A percentile compares a stretch with the other conserved stretches of the same genome.
phyloP scores from a whole-genome alignment of 208 protist genomes.

The Acanthamoeba sp. region DNA sequence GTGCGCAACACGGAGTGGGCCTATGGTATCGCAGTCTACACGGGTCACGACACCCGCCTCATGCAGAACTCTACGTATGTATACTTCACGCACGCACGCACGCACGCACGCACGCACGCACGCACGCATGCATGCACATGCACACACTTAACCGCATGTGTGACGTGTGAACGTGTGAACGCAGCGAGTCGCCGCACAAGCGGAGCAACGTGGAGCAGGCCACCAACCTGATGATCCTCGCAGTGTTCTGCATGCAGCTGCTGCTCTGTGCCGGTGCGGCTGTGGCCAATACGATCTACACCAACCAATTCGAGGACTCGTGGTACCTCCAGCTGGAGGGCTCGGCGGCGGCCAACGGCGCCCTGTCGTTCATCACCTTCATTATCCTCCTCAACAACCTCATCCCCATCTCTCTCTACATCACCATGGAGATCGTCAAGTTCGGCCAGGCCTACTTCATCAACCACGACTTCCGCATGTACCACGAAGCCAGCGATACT shows the following conservation, averaged over 20 bases:
- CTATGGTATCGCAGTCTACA: slow-evolving; percentile 79
- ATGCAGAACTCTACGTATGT: slow-evolving; percentile 79
- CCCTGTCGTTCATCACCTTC: slow-evolving; percentile 61
- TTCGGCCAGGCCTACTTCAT: slow-evolving; percentile 76
- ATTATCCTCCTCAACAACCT: slow-evolving; percentile 70
- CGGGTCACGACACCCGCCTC: slow-evolving; percentile 87
- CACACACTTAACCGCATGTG: no score
- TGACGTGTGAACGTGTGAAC: no score
- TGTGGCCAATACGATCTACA: slow-evolving; percentile 62
- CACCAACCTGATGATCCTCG: slow-evolving; percentile 82
- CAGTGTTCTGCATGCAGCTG: slow-evolving; percentile 82
- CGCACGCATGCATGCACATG: neutral
- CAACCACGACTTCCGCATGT: slow-evolving; percentile 82
- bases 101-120: no score
- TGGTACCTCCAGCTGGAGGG: slow-evolving; percentile 63
- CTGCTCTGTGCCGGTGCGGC: slow-evolving; percentile 79
- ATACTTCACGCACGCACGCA: neutral
- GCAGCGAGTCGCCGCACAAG: slow-evolving; percentile 79
- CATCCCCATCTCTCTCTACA: slow-evolving; percentile 73
- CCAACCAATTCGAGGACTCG: slow-evolving; percentile 51
- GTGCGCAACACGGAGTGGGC: slow-evolving; percentile 49
- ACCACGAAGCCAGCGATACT: slow-evolving; percentile 81
- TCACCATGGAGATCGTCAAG: slow-evolving; percentile 75
- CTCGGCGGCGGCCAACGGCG: slow-evolving; percentile 32
- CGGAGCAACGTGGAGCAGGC: slow-evolving; percentile 83